Evolutionary conservation across 2,329 filamentous ascomycete species (phyloP).

Genomic region (Monascus ruber): DNA sequence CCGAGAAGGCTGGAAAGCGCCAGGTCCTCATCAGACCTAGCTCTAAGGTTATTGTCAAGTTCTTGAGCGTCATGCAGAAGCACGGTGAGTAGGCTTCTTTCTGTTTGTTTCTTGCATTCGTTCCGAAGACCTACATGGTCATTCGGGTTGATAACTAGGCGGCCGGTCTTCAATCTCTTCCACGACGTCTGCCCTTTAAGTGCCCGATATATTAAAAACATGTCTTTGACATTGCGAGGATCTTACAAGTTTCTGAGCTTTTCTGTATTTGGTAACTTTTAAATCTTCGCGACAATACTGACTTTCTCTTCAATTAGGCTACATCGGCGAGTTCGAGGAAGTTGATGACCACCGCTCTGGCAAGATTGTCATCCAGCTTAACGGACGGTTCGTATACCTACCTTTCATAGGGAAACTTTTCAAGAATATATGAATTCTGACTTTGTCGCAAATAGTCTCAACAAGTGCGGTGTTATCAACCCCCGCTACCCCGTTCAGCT

Average conservation of each 20-base stretch:
- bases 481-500: slow-evolving; percentile 99
- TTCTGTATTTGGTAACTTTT: slow-evolving; percentile 76
- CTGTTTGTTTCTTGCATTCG: slow-evolving; percentile 2
- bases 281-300: slow-evolving; percentile 79
- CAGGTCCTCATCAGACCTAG: slow-evolving; percentile 96
- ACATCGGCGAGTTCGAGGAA: slow-evolving; percentile 99
- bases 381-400: slow-evolving; percentile 57
- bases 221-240: slow-evolving; percentile 50
- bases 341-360: slow-evolving; percentile 98
- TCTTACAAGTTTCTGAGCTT: slow-evolving; percentile 91
- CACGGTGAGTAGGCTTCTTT: slow-evolving; percentile 64
- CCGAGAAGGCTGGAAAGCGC: slow-evolving; percentile 99
- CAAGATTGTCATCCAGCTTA: slow-evolving; percentile 99
- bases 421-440: slow-evolving; percentile 7
- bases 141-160: slow-evolving; percentile 99
- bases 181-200: slow-evolving; percentile 99
- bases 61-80: slow-evolving; percentile 97
- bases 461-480: slow-evolving; percentile 99
- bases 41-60: slow-evolving; percentile 99
- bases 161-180: slow-evolving; percentile 51
- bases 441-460: slow-evolving; percentile 45
- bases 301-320: slow-evolving; percentile 53
- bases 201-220: slow-evolving; percentile 83
- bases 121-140: slow-evolving; percentile 8
- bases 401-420: neutral